phyloP scores from a whole-genome alignment of 2,329 filamentous ascomycete species.

The Ophiocordyceps unilateralis region DNA sequence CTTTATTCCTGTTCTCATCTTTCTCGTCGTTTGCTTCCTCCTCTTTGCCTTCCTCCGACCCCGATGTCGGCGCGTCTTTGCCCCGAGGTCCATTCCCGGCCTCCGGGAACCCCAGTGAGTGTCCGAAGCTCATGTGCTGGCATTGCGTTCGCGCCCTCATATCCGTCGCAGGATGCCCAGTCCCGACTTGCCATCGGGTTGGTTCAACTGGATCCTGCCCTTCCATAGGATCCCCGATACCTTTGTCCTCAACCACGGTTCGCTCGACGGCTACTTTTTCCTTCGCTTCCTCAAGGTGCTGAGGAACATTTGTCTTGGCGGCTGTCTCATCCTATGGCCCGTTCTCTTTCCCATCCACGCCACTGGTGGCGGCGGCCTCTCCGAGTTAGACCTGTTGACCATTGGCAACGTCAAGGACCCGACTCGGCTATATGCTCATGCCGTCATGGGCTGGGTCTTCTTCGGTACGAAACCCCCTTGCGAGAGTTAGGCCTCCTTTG shows the following conservation, averaged over 20 bases:
- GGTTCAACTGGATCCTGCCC: conserved; percentile 48
- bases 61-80: conserved; percentile 34
- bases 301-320: conserved; percentile 70
- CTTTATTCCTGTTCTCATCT: conserved; percentile 34
- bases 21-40: conserved; percentile 29
- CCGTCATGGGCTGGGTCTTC: conserved; percentile 66
- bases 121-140: background rate
- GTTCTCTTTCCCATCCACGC: conserved; percentile 73
- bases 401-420: conserved; percentile 55
- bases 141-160: background rate
- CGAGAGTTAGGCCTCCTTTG: too few species aligned
- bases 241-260: conserved; percentile 76
- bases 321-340: conserved; percentile 72
- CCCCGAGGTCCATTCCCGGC: conserved; percentile 31
- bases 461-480: conserved; percentile 19
- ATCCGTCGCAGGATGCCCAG: background rate
- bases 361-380: conserved; percentile 50
- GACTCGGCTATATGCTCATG: conserved; percentile 61
- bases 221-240: conserved; percentile 57
- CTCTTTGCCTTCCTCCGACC: conserved; percentile 31
- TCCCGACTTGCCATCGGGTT: conserved; percentile 28
- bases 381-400: conserved; percentile 60
- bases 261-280: conserved; percentile 81
- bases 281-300: conserved; percentile 54
- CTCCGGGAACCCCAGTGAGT: conserved; percentile 26